A percentile compares a stretch with the other conserved stretches of the same genome.
phyloP scores from a whole-genome alignment of 2,329 filamentous ascomycete species.

The Elsinoe batatas region DNA sequence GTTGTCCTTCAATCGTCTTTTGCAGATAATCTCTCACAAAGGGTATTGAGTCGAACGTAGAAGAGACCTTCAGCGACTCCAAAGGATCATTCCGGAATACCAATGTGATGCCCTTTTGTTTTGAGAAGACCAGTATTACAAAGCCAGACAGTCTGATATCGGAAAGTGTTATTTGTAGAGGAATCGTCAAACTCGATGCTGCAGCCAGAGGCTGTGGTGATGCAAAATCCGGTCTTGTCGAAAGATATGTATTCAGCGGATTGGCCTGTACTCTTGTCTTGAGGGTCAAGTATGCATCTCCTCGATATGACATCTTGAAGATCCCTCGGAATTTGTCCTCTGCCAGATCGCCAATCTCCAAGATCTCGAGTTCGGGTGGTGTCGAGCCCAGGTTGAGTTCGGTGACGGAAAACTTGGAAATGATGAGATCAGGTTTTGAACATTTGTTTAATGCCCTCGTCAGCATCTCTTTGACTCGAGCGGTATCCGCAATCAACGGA shows the following conservation, averaged over 20 bases:
- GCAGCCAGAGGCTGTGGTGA: conserved; percentile 88
- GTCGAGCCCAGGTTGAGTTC: conserved; percentile 94
- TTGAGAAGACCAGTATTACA: conserved; percentile 94
- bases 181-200: conserved; percentile 85
- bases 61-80: conserved; percentile 95
- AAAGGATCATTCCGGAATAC: conserved; percentile 97
- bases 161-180: conserved; percentile 91
- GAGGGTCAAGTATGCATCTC: conserved; percentile 88
- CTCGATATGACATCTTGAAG: conserved; percentile 98
- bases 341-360: conserved; percentile 94
- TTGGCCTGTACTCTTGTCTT: conserved; percentile 97
- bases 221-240: conserved; percentile 80
- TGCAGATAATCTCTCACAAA: conserved; percentile 97
- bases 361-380: conserved; percentile 87
- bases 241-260: conserved; percentile 89
- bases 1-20: conserved; percentile 85
- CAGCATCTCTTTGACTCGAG: conserved; percentile 83
- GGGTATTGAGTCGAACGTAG: conserved; percentile 96
- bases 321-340: conserved; percentile 96
- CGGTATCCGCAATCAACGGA: conserved; percentile 89
- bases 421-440: conserved; percentile 95
- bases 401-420: conserved; percentile 97
- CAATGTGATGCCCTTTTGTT: conserved; percentile 89
- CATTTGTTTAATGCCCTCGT: conserved; percentile 95
- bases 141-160: conserved; percentile 94